Conservation (phyloP, 2,329 filamentous ascomycete genomes). For the Fusarium neocosmosporiellum region DNA sequence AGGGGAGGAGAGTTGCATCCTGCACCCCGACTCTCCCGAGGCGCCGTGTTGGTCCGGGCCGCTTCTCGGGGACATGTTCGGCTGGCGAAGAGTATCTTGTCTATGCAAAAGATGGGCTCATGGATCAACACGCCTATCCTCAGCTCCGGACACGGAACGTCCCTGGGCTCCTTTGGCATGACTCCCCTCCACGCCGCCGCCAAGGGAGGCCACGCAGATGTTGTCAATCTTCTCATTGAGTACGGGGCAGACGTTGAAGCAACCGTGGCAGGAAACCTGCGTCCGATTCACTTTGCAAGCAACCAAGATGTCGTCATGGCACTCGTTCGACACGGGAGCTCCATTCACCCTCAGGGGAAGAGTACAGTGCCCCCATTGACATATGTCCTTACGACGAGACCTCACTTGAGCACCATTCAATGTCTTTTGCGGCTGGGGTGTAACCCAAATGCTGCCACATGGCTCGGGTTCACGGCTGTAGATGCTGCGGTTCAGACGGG, state of each 20-base stretch:
- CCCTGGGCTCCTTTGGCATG: constrained; percentile 3
- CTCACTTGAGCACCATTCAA: background rate
- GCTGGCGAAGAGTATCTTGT: background rate
- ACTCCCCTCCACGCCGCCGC: constrained; percentile 16
- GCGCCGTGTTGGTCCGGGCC: constrained; percentile 10
- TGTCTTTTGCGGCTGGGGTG: background rate
- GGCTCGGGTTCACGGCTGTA: background rate
- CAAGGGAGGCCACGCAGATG: background rate
- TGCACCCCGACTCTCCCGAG: background rate
- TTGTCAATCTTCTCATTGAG: constrained; percentile 1
- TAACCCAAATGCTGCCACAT: background rate
- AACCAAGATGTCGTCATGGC: constrained; percentile 1
- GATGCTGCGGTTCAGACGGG: constrained; percentile 2
- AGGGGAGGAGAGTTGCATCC: background rate
- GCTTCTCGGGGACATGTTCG: constrained; percentile 2
- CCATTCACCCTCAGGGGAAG: background rate
- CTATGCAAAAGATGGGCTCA: background rate
- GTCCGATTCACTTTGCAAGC: constrained; percentile 15
- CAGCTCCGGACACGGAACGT: background rate
- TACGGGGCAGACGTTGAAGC: background rate
- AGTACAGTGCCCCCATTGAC: background rate
- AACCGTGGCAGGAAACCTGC: background rate
- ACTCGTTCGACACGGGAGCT: constrained; percentile 9
- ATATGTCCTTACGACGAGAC: background rate
- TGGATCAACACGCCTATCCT: constrained; percentile 17